Percentiles rank a stretch among this genome's conserved stretches.
These are phyloP conservation scores for Casaregolazyma lundiana DNA, from an alignment of 1,139 yeast genomes.

Conservation along the genomic window DNA sequence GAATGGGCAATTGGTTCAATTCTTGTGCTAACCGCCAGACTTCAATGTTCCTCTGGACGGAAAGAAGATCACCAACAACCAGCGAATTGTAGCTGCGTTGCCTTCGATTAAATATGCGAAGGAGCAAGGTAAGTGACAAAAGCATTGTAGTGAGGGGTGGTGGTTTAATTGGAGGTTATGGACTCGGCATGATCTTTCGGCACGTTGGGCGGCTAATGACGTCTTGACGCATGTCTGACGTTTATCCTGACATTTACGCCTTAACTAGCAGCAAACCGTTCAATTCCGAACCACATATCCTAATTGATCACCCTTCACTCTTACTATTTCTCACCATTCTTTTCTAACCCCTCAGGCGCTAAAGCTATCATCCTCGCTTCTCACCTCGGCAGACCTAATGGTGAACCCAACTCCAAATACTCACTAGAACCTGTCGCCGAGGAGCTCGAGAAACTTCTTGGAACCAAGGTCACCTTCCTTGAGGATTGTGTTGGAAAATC, in stretches of 20 bases:
- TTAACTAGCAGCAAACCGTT: too few relatives aligned
- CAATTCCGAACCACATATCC: too few relatives aligned
- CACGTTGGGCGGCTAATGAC: too few relatives aligned
- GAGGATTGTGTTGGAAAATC: constrained; percentile 84
- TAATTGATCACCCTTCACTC: too few relatives aligned
- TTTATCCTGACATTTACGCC: too few relatives aligned
- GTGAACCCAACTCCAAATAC: constrained; percentile 75
- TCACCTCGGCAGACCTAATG: constrained; percentile 97
- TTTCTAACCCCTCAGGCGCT: constrained; percentile 65
- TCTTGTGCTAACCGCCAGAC: constrained; percentile 37
- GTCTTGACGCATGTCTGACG: too few relatives aligned
- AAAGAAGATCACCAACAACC: constrained; percentile 93
- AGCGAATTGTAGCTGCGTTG: constrained; percentile 95
- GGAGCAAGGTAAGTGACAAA: constrained; percentile 46
- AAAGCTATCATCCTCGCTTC: constrained; percentile 88
- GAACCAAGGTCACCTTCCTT: constrained; percentile 68
- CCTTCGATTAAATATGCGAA: constrained; percentile 93
- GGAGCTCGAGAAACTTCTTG: constrained; percentile 73
- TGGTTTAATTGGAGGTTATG: too few relatives aligned
- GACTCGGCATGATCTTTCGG: too few relatives aligned
- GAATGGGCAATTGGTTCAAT: too few relatives aligned
- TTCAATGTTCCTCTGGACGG: constrained; percentile 98
- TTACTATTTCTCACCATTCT: too few relatives aligned
- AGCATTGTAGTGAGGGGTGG: too few relatives aligned
- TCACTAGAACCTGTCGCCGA: constrained; percentile 88